Conservation (phyloP, 805 yeast species). For the Suhomyces vadensis region DNA sequence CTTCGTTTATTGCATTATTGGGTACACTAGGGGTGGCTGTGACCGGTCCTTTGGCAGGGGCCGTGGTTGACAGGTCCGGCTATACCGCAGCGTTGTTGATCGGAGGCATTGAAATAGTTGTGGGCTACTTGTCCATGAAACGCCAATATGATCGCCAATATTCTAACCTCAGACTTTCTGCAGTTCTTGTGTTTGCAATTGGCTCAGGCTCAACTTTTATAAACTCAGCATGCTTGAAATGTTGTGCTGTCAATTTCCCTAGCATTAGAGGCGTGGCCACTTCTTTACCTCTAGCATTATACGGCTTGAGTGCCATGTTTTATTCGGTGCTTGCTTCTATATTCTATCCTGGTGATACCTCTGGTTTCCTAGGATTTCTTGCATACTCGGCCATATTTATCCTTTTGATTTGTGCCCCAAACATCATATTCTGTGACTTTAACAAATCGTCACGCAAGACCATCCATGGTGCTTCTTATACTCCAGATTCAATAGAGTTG, state of each 20-base stretch:
- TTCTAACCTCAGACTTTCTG: constrained; percentile 43
- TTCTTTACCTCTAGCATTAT: constrained; percentile 69
- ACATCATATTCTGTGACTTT: constrained; percentile 42
- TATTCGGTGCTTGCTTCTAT: constrained; percentile 57
- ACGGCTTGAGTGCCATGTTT: constrained; percentile 72
- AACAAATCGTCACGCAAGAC: constrained; percentile 21
- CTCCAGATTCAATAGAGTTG: constrained; percentile 10
- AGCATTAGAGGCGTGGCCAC: constrained; percentile 71
- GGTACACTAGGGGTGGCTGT: constrained; percentile 68
- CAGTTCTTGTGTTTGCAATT: constrained; percentile 51
- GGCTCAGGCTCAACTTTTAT: constrained; percentile 72
- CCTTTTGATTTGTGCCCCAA: constrained; percentile 48
- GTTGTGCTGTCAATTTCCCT: constrained; percentile 72
- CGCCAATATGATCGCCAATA: constrained; percentile 46
- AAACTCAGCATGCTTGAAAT: constrained; percentile 65
- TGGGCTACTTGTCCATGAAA: constrained; percentile 59
- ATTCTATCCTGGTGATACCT: constrained; percentile 59
- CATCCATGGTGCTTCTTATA: not conserved
- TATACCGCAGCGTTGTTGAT: constrained; percentile 51
- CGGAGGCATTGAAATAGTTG: constrained; percentile 50
- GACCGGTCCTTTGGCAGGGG: constrained; percentile 69
- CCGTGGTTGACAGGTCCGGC: constrained; percentile 62
- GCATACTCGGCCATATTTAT: constrained; percentile 44
- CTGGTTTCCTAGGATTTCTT: constrained; percentile 50
- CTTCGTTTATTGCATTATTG: constrained; percentile 62